phyloP scores from a whole-genome alignment of 2,329 filamentous ascomycete species.

The Cercospora zeae-maydis region DNA sequence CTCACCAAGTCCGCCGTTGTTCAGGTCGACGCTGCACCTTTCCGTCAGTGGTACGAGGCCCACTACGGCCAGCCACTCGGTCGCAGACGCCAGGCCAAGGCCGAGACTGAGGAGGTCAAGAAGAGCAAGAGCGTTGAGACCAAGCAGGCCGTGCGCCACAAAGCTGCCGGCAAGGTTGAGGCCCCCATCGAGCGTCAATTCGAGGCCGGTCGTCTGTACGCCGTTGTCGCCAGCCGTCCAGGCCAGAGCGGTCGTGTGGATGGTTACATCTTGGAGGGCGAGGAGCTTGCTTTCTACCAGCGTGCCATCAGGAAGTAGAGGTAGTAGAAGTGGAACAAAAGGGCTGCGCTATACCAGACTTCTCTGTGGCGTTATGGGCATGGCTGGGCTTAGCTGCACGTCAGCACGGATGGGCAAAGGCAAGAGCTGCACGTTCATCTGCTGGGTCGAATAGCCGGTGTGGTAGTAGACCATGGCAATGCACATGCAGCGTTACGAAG shows the following conservation, averaged over 20 bases:
- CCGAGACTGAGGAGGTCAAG: slow-evolving; percentile 67
- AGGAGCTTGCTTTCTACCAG: slow-evolving; percentile 99
- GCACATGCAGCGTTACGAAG: slow-evolving; percentile 15
- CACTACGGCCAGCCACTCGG: slow-evolving; percentile 93
- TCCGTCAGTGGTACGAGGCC: slow-evolving; percentile 99
- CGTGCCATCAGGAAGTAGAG: slow-evolving; percentile 97
- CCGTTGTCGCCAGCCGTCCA: slow-evolving; percentile 85
- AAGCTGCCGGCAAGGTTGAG: slow-evolving; percentile 88
- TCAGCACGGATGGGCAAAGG: slow-evolving; percentile 19
- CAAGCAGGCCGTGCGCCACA: slow-evolving; percentile 89
- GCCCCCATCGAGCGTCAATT: slow-evolving; percentile 93
- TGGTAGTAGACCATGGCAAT: slow-evolving; percentile 16
- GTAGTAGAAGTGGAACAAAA: background rate
- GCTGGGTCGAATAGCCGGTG: slow-evolving; percentile 13
- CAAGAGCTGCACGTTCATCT: slow-evolving; percentile 19
- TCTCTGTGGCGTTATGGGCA: slow-evolving; percentile 27
- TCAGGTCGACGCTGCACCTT: slow-evolving; percentile 97
- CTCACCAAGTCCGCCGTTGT: slow-evolving; percentile 98
- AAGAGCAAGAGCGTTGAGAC: slow-evolving; percentile 94
- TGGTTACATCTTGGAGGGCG: slow-evolving; percentile 97
- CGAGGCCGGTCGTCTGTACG: slow-evolving; percentile 96
- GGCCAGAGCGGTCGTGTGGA: slow-evolving; percentile 96
- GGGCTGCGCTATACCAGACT: slow-evolving; percentile 12
- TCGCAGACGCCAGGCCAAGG: slow-evolving; percentile 77
- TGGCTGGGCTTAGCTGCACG: slow-evolving; percentile 24